Base-by-base conservation (phyloP, 352 stramenopile genomes). In the Globisporangium rhizosaccharum region DNA sequence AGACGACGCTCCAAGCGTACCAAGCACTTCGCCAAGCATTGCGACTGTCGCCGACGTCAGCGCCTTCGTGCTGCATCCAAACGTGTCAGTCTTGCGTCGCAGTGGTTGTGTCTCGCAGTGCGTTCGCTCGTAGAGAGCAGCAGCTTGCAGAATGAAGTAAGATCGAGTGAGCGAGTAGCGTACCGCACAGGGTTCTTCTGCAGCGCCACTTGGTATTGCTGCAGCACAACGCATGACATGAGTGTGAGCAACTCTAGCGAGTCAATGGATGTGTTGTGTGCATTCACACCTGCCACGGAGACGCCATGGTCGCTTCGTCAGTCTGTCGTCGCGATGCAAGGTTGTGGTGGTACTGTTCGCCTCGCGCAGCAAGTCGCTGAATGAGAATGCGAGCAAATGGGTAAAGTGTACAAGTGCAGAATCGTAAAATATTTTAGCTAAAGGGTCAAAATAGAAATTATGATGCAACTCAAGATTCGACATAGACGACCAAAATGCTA, bases 201-300 rank as follows among this genome's bases (percentile, higher is more conserved):
- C 48, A 90, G 55, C 25, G 69, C 80, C 42, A 72, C 53, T 75
- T 87, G 70, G 49, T 90, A 90, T 59, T 75, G 66, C 80, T 90
- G 49, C 28, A 20, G 10, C 47, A 46, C 41, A 59, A n/a, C 53
- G 48, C 9, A 23, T 37, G 26, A 17, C 1, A 37, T 28, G 33
- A 52, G 2, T 25, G 3, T 17, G 26, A 62, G 17, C 55, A 18
- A 4, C 15, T 47, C 41, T 1, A 47, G 15, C 20, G 15, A 47
- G 41, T 2, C 2, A 23, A 26, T 15, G n/a, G 10, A 25, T 3
- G n/a, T n/a, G 18, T 15, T 20, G 41, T 15, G 41, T 7, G 20
- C 11, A 15, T 9, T 0, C 18, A n/a, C 10, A 49, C 44, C 44
- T 49, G 44, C 44, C 44, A 49, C 44, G 20, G 17, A 26, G 44